Percentiles rank a stretch among this genome's conserved stretches.
These are phyloP conservation scores for Suillus occidentalis DNA, from an alignment of 768 basidiomycete species.

Conservation along the genomic window DNA sequence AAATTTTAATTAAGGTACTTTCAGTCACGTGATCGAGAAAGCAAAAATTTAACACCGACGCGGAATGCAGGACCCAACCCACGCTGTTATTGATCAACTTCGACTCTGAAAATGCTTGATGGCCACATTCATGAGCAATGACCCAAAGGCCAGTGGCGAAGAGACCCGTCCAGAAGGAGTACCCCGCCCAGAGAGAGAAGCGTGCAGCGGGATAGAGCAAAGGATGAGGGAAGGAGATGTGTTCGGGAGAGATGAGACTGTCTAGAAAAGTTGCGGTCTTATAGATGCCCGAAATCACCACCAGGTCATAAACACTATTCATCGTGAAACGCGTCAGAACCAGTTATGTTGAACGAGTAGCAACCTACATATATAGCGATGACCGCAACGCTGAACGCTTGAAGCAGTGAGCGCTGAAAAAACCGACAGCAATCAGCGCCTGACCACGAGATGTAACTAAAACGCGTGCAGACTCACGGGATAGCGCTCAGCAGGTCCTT, in stretches of 20 bases:
- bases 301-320: slow-evolving; percentile 69
- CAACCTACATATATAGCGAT: slow-evolving; percentile 69
- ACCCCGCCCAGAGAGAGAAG: slow-evolving; percentile 74
- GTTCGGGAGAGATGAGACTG: slow-evolving; percentile 54
- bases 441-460: slow-evolving; percentile 1
- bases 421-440: slow-evolving; percentile 4
- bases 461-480: slow-evolving; percentile 53
- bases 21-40: slow-evolving; percentile 24
- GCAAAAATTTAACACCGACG: slow-evolving; percentile 44
- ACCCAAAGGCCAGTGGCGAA: slow-evolving; percentile 95
- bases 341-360: neutral
- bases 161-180: slow-evolving; percentile 80
- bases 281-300: slow-evolving; percentile 67
- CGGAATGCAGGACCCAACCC: slow-evolving; percentile 91
- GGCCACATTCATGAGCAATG: slow-evolving; percentile 92
- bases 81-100: slow-evolving; percentile 90
- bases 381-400: slow-evolving; percentile 85
- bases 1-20: slow-evolving; percentile 29
- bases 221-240: slow-evolving; percentile 57
- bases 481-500: slow-evolving; percentile 85
- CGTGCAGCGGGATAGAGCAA: slow-evolving; percentile 60
- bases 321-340: slow-evolving; percentile 14
- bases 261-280: slow-evolving; percentile 68
- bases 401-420: slow-evolving; percentile 75
- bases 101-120: slow-evolving; percentile 93